Base-by-base conservation (phyloP, 1,284 basidiomycete species). In the Cystobasidium slooffiae region DNA sequence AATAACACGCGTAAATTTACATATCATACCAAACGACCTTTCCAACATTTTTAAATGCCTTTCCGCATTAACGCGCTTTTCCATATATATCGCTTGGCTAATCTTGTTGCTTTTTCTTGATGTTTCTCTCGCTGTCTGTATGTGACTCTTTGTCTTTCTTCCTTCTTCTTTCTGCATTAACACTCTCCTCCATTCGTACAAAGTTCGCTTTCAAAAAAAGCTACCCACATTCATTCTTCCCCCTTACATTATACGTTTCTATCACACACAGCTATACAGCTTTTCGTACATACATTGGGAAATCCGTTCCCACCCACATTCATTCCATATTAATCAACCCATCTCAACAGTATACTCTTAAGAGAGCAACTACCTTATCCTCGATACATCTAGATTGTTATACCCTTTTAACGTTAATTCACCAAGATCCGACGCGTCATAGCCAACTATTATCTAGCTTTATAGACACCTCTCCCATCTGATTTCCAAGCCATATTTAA, bases 261-360 rank as follows among this genome's bases (percentile, higher is more conserved):
- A 22, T 24, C 44, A 24, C 16, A 18, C 62, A 49, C 44, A 22
- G 8, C 9, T 12, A 41, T 20, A 14, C 62, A n/a, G 37, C 62
- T 6, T 31, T 64, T 64, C 62, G 31, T n/a, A 41, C 56, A 59
- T 39, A 56, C 53, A 31, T 56, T 59, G 31, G 41, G 31, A 20
- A n/a, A 41, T 44, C n/a, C 24, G 16, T n/a, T 44, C 66, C 55
- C 55, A 56, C 51, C 44, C 66, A 68, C 66, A 56, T 59, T 56
- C 55, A 39, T 53, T 55, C 52, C 51, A 67, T 22, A 31, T 37
- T 16, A 46, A n/a, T 63, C 59, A 22, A 62, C 31, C 39, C 39
- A 4, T 39, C 67, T 31, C 55, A 68, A 41, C 53, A 51, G 43
- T 52, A 65, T 47, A 51, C 69, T 18, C 44, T 52, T n/a, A 41